phyloP scores from a whole-genome alignment of 1,139 yeast genomes.

The Geotrichum candidum region DNA sequence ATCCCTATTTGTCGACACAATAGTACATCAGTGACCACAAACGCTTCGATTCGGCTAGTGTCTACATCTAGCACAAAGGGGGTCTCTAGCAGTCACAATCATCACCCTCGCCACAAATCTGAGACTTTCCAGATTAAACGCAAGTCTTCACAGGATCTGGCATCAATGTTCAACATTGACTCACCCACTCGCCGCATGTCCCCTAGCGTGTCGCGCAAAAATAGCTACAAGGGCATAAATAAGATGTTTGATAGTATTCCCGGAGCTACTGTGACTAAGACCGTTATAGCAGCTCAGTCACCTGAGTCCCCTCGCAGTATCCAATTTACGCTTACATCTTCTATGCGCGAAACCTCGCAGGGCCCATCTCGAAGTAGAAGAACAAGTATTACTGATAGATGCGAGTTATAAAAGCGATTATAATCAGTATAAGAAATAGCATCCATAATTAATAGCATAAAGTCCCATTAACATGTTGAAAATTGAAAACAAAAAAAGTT shows the following conservation, averaged over 20 bases:
- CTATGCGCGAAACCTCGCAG: slow-evolving; percentile 8
- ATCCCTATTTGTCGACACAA: background rate
- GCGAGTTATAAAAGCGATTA: slow-evolving; percentile 3
- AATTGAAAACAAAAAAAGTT: background rate
- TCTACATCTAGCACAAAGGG: background rate
- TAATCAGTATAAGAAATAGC: slow-evolving; percentile 3
- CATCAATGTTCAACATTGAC: slow-evolving; percentile 13
- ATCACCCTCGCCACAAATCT: slow-evolving; percentile 14
- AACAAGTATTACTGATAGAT: background rate
- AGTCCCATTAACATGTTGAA: background rate
- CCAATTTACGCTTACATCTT: slow-evolving; percentile 17
- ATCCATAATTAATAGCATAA: background rate
- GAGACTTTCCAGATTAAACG: slow-evolving; percentile 8
- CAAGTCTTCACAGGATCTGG: slow-evolving; percentile 14
- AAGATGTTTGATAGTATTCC: background rate
- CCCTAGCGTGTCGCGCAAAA: slow-evolving; percentile 11
- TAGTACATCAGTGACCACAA: background rate
- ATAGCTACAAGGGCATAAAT: slow-evolving; percentile 5
- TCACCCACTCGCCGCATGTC: slow-evolving; percentile 14
- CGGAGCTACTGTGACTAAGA: background rate
- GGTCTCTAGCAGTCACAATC: background rate
- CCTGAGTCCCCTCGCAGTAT: slow-evolving; percentile 19
- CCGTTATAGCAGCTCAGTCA: slow-evolving; percentile 3
- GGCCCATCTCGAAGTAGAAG: background rate
- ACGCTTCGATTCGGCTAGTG: background rate